Conservation (phyloP, 2,329 filamentous ascomycete species). For the Ophiosphaerella herpotricha region DNA sequence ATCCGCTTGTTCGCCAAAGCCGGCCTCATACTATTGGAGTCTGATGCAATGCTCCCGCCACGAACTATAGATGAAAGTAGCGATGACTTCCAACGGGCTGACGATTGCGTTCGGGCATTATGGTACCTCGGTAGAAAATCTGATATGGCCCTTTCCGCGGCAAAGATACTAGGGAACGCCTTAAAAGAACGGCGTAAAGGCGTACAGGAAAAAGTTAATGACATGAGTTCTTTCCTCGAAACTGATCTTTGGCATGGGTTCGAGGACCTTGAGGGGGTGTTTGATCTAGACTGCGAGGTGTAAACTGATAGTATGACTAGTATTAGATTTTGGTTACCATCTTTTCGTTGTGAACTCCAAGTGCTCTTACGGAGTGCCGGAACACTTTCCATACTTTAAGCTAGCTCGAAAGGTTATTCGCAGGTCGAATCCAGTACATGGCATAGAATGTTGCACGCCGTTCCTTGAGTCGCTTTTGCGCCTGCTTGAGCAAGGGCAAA, state of each 20-base stretch:
- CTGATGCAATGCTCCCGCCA: conserved; percentile 23
- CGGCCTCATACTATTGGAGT: conserved; percentile 48
- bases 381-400: too few relatives aligned
- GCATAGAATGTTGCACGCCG: too few relatives aligned
- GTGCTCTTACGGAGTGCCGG: too few relatives aligned
- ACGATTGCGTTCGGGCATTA: conserved; percentile 58
- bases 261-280: conserved; percentile 22
- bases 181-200: conserved; percentile 34
- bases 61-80: conserved; percentile 13
- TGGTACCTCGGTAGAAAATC: conserved; percentile 62
- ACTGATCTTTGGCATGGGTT: conserved; percentile 34
- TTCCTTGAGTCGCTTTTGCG: too few relatives aligned
- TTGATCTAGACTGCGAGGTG: conserved; percentile 24
- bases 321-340: neutral
- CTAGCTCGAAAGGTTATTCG: too few relatives aligned
- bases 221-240: conserved; percentile 31
- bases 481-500: too few relatives aligned
- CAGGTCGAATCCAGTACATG: too few relatives aligned
- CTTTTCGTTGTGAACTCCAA: neutral
- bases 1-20: conserved; percentile 60
- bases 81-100: conserved; percentile 47
- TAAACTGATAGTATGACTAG: conserved; percentile 10
- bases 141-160: conserved; percentile 54
- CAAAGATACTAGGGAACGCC: conserved; percentile 44
- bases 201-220: conserved; percentile 24